Percentiles rank a stretch among this genome's conserved stretches.
Conservation (phyloP, 768 basidiomycete species). For the Tephrocybe rancida region DNA sequence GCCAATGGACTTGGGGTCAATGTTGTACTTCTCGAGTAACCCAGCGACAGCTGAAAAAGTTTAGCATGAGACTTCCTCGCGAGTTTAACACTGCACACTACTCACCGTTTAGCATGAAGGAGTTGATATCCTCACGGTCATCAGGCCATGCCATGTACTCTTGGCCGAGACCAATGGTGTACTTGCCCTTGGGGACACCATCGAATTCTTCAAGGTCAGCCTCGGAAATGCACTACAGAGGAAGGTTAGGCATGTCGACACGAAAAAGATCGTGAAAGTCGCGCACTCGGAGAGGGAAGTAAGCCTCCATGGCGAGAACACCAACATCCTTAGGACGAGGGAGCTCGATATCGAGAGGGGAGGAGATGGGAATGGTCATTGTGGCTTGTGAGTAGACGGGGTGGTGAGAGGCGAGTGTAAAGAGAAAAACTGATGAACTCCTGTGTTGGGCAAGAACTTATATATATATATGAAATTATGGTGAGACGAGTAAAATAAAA, state of each 20-base stretch:
- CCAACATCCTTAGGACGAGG: constrained; percentile 91
- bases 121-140: constrained; percentile 99
- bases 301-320: constrained; percentile 91
- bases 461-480: constrained; percentile 31
- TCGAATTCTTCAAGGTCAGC: constrained; percentile 93
- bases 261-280: constrained; percentile 1
- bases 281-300: constrained; percentile 88
- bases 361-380: constrained; percentile 44
- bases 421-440: constrained; percentile 14
- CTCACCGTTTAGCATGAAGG: constrained; percentile 91
- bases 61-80: constrained; percentile 1
- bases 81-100: constrained; percentile 1
- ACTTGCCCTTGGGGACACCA: constrained; percentile 93
- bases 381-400: constrained; percentile 13
- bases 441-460: constrained; percentile 20
- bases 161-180: constrained; percentile 98
- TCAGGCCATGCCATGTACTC: constrained; percentile 99
- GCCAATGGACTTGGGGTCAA: constrained; percentile 95
- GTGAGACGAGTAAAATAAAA: constrained; percentile 39
- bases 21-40: constrained; percentile 90
- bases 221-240: constrained; percentile 87
- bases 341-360: constrained; percentile 36
- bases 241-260: constrained; percentile 7
- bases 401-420: constrained; percentile 5
- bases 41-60: constrained; percentile 72